phyloP scores from a whole-genome alignment of 1,139 yeast species.

The Pneumocystis oryctolagi region DNA sequence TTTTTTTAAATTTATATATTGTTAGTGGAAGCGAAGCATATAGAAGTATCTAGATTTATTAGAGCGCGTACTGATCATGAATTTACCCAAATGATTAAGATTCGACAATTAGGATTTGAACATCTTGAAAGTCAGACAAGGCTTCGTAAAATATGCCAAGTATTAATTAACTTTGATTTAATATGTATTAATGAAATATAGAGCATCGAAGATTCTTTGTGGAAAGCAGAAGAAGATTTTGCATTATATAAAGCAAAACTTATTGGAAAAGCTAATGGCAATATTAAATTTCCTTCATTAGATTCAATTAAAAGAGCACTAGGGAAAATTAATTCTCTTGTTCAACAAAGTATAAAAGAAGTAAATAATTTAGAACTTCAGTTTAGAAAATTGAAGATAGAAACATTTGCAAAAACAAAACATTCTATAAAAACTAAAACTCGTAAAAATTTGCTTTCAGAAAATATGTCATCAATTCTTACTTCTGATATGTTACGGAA shows the following conservation, averaged over 20 bases:
- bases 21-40: slow-evolving; percentile 9
- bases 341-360: slow-evolving; percentile 2
- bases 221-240: slow-evolving; percentile 5
- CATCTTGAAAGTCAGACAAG: slow-evolving; percentile 9
- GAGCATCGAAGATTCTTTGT: slow-evolving; percentile 6
- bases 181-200: neutral
- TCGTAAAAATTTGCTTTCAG: neutral
- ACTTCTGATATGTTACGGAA: neutral
- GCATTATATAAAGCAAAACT: slow-evolving; percentile 7
- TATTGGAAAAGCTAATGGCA: neutral
- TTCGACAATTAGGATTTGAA: slow-evolving; percentile 9
- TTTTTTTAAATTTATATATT: neutral
- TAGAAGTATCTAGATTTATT: slow-evolving; percentile 6
- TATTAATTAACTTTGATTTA: neutral
- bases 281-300: slow-evolving; percentile 3
- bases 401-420: neutral
- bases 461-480: neutral
- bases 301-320: slow-evolving; percentile 7
- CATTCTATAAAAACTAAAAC: neutral
- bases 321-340: slow-evolving; percentile 1
- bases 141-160: slow-evolving; percentile 4
- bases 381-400: neutral
- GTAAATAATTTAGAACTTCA: slow-evolving; percentile 4
- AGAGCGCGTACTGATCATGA: slow-evolving; percentile 9
- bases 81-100: slow-evolving; percentile 2